Percentiles rank a stretch among this genome's conserved stretches.
Evolutionary conservation across 2,329 filamentous ascomycete genomes (phyloP).

Genomic region (Hymenoscyphus infarciens): DNA sequence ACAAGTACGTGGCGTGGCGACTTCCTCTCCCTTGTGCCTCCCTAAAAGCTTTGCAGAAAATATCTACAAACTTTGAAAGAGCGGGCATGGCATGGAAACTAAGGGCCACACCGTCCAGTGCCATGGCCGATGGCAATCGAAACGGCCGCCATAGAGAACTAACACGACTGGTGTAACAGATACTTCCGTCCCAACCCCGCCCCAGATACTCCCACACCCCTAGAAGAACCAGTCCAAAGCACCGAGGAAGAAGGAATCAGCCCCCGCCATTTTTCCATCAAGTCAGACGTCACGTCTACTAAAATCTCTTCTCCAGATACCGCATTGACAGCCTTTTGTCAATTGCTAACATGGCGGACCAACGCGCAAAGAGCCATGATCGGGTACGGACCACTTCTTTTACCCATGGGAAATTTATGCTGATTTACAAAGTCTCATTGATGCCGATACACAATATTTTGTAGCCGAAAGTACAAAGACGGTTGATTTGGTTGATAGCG

Average conservation of each 20-base stretch:
- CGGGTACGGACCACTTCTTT: conserved; percentile 27
- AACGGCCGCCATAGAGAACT: conserved; percentile 5
- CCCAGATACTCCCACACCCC: conserved; percentile 4
- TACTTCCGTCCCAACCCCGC: conserved; percentile 31
- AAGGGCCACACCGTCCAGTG: neutral
- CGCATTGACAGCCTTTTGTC: conserved; percentile 44
- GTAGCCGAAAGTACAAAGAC: conserved; percentile 50
- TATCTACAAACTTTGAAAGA: neutral
- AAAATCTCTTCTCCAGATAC: conserved; percentile 41
- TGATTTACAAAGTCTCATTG: conserved; percentile 40
- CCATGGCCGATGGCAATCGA: neutral
- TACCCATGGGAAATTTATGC: neutral
- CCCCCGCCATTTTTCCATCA: conserved; percentile 20
- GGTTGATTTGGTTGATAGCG: conserved; percentile 35
- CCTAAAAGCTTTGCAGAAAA: neutral
- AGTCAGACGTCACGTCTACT: conserved; percentile 29
- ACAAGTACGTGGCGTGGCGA: conserved; percentile 31
- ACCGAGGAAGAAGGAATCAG: conserved; percentile 7
- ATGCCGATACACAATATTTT: conserved; percentile 45
- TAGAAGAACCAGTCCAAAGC: neutral
- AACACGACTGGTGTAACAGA: conserved; percentile 19
- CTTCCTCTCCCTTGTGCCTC: neutral
- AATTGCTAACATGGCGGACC: conserved; percentile 48
- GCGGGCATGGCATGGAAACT: neutral
- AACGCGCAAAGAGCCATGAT: conserved; percentile 47